Base-by-base conservation (phyloP, 257 asterid species). In the Scutellaria barbata region DNA sequence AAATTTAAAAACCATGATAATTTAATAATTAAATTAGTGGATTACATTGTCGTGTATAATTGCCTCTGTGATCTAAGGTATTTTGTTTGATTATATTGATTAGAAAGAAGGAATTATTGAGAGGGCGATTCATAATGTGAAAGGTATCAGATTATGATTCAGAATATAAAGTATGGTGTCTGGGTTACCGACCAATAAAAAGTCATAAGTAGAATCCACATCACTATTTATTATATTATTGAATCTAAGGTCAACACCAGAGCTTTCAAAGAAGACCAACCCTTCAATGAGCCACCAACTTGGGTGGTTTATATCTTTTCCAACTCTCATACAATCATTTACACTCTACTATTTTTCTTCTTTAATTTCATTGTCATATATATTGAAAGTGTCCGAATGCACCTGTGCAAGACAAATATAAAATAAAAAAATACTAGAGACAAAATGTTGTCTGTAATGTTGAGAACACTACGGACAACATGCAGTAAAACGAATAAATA, bases 161-260 rank as follows among this genome's bases (percentile, higher is more conserved):
- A 22, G 58, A 14, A 30, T 50, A 41, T 18, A 4, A 22, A 46
- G 33, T 74, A 65, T 59, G 42, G 70, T 13, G 22, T 12, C 53
- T 14, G 33, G 74, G 47, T 45, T 70, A 63, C 80, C 63, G 76
- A 55, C 80, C 76, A 76, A 76, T 69, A 13, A 6, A 5, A 69
- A 63, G 67, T 69, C 68, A 66, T 46, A 55, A 30, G 13, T 53
- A 30, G 72, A 54, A 54, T 58, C 79, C 74, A 66, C 55, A 62
- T 68, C 70, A 58, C 55, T 1, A 0, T 14, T 51, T 75, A 33
- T 5, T 22, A 22, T 47, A 57, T 47, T 45, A 77, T 71, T 71
- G 45, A 64, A 17, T 48, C 66, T 65, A 65, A 30, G 35, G 81
- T 77, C 77, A 77, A 77, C 74, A 77, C 77, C 69, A 39, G 10